Evolutionary conservation across 2,329 filamentous ascomycete genomes (phyloP).

Genomic region (Xylaria sp.): DNA sequence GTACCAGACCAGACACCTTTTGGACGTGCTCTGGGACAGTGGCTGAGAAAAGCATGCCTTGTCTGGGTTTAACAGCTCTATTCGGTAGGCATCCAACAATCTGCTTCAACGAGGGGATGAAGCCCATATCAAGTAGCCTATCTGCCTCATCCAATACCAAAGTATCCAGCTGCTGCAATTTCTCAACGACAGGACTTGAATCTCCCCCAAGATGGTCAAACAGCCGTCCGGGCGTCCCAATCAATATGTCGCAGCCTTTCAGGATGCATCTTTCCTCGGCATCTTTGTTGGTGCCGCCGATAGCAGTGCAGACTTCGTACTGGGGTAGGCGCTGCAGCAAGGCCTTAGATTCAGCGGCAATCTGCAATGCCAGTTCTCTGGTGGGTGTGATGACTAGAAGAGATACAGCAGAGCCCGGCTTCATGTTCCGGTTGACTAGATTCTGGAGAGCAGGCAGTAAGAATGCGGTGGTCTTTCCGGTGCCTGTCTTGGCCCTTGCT

Average conservation of each 20-base stretch:
- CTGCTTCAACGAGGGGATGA: conserved; percentile 77
- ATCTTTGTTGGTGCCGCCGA: conserved; percentile 79
- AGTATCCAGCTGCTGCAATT: conserved; percentile 72
- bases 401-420: conserved; percentile 52
- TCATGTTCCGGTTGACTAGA: conserved; percentile 58
- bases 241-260: conserved; percentile 76
- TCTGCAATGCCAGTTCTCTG: conserved; percentile 73
- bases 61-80: conserved; percentile 62
- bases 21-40: conserved; percentile 82
- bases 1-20: conserved; percentile 71
- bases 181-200: conserved; percentile 68
- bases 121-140: conserved; percentile 81
- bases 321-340: conserved; percentile 74
- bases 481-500: conserved; percentile 86
- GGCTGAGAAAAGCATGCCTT: conserved; percentile 84
- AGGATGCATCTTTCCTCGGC: conserved; percentile 73
- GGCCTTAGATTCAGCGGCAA: conserved; percentile 71
- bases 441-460: conserved; percentile 82
- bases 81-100: conserved; percentile 74
- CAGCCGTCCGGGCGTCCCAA: conserved; percentile 80
- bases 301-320: conserved; percentile 78
- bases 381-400: conserved; percentile 73
- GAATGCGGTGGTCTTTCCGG: conserved; percentile 86
- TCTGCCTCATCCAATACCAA: conserved; percentile 86
- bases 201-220: conserved; percentile 79